Evolutionary conservation across 2,329 filamentous ascomycete species (phyloP).

Genomic region (Huntiella decipiens): DNA sequence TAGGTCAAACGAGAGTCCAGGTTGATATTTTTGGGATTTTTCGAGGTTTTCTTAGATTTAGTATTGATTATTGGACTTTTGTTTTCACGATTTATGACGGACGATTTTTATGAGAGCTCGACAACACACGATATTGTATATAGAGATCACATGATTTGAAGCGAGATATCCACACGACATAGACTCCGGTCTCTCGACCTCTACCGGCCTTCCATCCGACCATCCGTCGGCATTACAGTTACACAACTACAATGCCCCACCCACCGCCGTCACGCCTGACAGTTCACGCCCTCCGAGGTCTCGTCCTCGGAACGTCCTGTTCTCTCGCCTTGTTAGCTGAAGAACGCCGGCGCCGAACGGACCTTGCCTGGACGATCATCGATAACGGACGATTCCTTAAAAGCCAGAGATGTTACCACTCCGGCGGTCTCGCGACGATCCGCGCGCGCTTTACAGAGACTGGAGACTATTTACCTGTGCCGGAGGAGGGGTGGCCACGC

Average conservation of each 20-base stretch:
- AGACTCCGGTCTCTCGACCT: neutral
- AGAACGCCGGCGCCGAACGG: conserved; percentile 36
- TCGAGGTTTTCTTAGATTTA: too few species aligned
- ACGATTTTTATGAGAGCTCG: too few species aligned
- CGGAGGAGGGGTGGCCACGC: neutral
- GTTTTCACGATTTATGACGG: too few species aligned
- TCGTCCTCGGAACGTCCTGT: conserved; percentile 37
- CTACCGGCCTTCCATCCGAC: neutral
- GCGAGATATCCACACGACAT: too few species aligned
- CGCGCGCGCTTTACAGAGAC: conserved; percentile 7
- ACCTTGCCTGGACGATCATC: conserved; percentile 28
- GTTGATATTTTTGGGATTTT: too few species aligned
- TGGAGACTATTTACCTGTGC: neutral
- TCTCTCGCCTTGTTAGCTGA: conserved; percentile 35
- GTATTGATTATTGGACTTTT: too few species aligned
- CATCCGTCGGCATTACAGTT: neutral
- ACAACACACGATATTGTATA: too few species aligned
- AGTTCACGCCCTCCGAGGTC: conserved; percentile 34
- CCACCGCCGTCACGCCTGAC: conserved; percentile 34
- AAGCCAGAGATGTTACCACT: conserved; percentile 11
- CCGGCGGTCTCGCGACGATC: conserved; percentile 10
- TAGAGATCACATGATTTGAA: too few species aligned
- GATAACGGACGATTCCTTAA: conserved; percentile 24
- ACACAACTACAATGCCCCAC: conserved; percentile 25
- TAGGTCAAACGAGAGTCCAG: too few species aligned